phyloP scores from a whole-genome alignment of 768 basidiomycete genomes.

The Strobilomyces confusus region DNA sequence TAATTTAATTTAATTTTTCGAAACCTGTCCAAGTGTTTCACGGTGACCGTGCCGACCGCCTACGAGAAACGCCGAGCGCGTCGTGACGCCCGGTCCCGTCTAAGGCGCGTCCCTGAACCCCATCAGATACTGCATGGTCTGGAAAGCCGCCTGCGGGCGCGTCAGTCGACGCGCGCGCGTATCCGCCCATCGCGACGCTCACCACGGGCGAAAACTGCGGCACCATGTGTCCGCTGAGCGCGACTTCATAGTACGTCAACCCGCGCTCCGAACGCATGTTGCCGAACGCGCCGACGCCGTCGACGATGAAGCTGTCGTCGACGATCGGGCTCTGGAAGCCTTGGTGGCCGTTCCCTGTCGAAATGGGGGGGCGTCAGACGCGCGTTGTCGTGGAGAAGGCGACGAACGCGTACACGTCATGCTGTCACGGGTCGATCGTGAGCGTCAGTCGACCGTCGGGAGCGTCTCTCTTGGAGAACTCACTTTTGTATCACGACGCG shows the following conservation, averaged over 20 bases:
- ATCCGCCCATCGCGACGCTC: too few relatives aligned
- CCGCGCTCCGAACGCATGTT: conserved; percentile 63
- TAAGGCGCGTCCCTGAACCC: conserved; percentile 51
- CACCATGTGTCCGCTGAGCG: conserved; percentile 71
- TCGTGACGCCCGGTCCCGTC: too few relatives aligned
- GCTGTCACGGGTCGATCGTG: conserved; percentile 13
- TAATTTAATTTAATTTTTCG: too few relatives aligned
- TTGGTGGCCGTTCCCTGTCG: conserved; percentile 58
- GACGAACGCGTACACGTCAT: conserved; percentile 45
- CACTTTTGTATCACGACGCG: conserved; percentile 66
- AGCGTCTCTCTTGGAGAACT: too few relatives aligned
- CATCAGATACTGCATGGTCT: conserved; percentile 66
- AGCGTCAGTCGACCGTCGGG: too few relatives aligned
- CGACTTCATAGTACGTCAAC: conserved; percentile 64
- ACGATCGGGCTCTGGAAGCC: conserved; percentile 70
- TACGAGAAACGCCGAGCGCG: too few relatives aligned
- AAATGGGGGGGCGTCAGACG: too few relatives aligned
- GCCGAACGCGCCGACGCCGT: conserved; percentile 65
- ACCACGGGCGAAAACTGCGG: conserved; percentile 65
- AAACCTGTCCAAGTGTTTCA: too few relatives aligned
- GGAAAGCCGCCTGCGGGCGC: conserved; percentile 56
- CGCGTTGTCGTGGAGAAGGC: too few relatives aligned
- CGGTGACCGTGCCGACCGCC: too few relatives aligned
- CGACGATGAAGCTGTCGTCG: conserved; percentile 65
- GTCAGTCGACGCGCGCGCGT: not conserved